Conservation (phyloP, 2,329 filamentous ascomycete genomes). For the Trichothecium roseum region DNA sequence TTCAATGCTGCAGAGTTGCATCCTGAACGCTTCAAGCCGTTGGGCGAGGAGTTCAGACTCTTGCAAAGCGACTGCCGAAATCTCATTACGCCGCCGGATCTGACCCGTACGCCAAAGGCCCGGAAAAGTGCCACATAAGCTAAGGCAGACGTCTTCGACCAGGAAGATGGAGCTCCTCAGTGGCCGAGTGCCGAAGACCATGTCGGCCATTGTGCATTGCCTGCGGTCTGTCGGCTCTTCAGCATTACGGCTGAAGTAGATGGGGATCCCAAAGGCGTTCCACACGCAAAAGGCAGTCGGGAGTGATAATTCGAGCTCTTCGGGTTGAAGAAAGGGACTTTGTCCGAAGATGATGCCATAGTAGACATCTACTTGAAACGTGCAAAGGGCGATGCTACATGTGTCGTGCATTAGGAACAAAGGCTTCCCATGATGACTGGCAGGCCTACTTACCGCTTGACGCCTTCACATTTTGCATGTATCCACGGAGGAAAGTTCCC, state of each 20-base stretch:
- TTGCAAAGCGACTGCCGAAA: slow-evolving; percentile 6
- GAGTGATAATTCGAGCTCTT: slow-evolving; percentile 25
- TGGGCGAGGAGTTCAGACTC: slow-evolving; percentile 8
- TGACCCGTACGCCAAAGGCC: slow-evolving; percentile 20
- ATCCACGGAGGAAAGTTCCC: slow-evolving; percentile 27
- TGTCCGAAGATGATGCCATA: slow-evolving; percentile 21
- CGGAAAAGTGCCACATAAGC: slow-evolving; percentile 17
- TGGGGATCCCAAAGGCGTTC: slow-evolving; percentile 25
- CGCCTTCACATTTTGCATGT: slow-evolving; percentile 17
- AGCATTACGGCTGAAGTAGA: slow-evolving; percentile 21
- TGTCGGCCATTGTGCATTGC: slow-evolving; percentile 17
- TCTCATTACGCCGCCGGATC: slow-evolving; percentile 11
- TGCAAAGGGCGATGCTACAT: slow-evolving; percentile 14
- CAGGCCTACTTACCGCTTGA: slow-evolving; percentile 25
- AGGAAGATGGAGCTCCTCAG: slow-evolving; percentile 15
- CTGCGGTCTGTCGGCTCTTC: slow-evolving; percentile 20
- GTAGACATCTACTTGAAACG: slow-evolving; percentile 28
- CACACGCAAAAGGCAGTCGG: slow-evolving; percentile 22
- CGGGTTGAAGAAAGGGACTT: slow-evolving; percentile 18
- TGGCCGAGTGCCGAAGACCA: slow-evolving; percentile 15
- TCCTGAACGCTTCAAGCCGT: slow-evolving; percentile 16
- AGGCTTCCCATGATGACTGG: too few species aligned
- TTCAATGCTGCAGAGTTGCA: slow-evolving; percentile 12
- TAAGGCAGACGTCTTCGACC: slow-evolving; percentile 22
- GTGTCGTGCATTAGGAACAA: not conserved